Evolutionary conservation across 2,329 filamentous ascomycete genomes (phyloP).

Genomic region (Colletotrichum sp.): DNA sequence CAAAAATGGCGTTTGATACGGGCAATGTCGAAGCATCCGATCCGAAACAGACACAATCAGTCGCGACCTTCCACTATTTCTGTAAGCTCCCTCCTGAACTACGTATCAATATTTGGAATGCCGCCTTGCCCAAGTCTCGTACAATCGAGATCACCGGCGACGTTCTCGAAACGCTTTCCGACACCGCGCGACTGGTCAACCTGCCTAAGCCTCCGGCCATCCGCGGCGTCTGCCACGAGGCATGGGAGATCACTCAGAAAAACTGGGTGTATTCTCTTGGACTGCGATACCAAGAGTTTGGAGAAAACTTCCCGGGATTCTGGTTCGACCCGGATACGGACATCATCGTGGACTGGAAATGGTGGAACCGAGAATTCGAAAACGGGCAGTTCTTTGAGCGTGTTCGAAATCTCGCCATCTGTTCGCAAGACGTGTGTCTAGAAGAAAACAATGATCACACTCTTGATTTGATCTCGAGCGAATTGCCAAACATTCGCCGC

Average conservation of each 20-base stretch:
- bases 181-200: neutral
- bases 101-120: slow-evolving; percentile 22
- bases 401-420: neutral
- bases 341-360: neutral
- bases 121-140: slow-evolving; percentile 7
- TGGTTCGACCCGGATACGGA: neutral
- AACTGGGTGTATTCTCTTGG: neutral
- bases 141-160: neutral
- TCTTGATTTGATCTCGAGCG: too few relatives aligned
- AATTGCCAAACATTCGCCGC: neutral
- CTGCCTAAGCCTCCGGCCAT: neutral
- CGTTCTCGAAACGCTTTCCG: neutral
- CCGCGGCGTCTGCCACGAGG: neutral
- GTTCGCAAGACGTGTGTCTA: neutral
- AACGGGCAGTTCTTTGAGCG: neutral
- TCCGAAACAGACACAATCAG: neutral
- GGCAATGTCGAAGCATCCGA: neutral
- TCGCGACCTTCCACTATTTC: neutral
- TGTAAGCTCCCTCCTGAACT: slow-evolving; percentile 14
- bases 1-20: neutral
- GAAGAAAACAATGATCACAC: accelerated
- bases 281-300: neutral
- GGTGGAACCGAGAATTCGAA: neutral
- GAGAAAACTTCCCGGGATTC: neutral
- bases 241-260: neutral